These are phyloP conservation scores for Rhodotorula sp. DNA, from an alignment of 1,284 basidiomycete genomes.

Conservation along the genomic window DNA sequence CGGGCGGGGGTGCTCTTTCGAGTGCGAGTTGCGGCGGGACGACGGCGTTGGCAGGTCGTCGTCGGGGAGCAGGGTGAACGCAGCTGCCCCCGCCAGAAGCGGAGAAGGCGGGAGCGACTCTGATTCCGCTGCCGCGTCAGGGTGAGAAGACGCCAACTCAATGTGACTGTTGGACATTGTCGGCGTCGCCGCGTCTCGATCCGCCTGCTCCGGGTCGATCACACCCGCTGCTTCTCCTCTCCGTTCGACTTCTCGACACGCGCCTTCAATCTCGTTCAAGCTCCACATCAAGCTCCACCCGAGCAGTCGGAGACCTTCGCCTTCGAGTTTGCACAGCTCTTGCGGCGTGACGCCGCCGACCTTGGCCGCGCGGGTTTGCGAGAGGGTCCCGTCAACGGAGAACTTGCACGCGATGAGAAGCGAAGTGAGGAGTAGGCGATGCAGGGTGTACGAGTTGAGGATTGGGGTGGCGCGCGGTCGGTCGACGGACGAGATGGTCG, in stretches of 20 bases:
- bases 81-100: neutral
- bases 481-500: slow-evolving; percentile 6
- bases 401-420: slow-evolving; percentile 40
- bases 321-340: slow-evolving; percentile 39
- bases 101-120: neutral
- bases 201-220: neutral
- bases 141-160: neutral
- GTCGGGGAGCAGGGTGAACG: neutral
- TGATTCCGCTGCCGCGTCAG: neutral
- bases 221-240: neutral
- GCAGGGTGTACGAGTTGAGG: slow-evolving; percentile 40
- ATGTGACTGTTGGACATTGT: no score
- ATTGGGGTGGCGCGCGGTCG: slow-evolving; percentile 13
- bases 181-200: neutral
- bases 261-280: slow-evolving; percentile 23
- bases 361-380: slow-evolving; percentile 32
- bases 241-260: slow-evolving; percentile 6
- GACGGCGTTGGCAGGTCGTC: neutral
- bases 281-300: slow-evolving; percentile 31
- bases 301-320: slow-evolving; percentile 29
- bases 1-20: neutral
- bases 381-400: slow-evolving; percentile 29
- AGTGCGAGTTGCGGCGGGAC: neutral
- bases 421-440: slow-evolving; percentile 37
- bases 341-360: slow-evolving; percentile 36